Evolutionary conservation across 345 rosid genomes (phyloP).

Genomic region (Sonneratia alba): DNA sequence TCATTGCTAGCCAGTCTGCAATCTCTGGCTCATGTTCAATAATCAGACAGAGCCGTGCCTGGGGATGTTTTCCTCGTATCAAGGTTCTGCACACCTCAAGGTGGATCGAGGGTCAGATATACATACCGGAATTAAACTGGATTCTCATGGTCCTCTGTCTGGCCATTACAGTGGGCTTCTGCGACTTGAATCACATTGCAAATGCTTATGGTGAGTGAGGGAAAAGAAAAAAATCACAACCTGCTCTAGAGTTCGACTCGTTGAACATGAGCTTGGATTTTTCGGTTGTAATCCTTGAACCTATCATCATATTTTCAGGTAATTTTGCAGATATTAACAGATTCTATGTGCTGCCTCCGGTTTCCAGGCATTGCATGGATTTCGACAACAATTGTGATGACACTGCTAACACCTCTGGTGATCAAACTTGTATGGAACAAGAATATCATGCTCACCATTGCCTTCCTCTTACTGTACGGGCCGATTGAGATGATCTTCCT

Average conservation of each 20-base stretch:
- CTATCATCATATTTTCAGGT: no score
- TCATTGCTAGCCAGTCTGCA: slow-evolving; percentile 80
- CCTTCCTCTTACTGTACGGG: slow-evolving; percentile 55
- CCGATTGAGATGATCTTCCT: slow-evolving; percentile 58
- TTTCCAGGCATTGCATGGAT: slow-evolving; percentile 74
- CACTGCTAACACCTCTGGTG: slow-evolving; percentile 62
- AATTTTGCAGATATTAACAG: no score
- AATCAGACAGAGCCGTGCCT: slow-evolving; percentile 71
- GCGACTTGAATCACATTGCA: slow-evolving; percentile 50
- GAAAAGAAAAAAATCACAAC: no score
- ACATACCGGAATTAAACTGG: slow-evolving; percentile 97
- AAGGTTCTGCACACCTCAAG: slow-evolving; percentile 79
- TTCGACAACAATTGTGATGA: slow-evolving; percentile 50
- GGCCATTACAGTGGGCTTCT: slow-evolving; percentile 53
- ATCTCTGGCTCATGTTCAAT: slow-evolving; percentile 68
- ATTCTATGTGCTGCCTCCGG: slow-evolving; percentile 8
- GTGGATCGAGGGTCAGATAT: slow-evolving; percentile 76
- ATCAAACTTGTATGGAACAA: slow-evolving; percentile 65
- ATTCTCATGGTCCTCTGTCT: slow-evolving; percentile 77
- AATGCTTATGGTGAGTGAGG: slow-evolving; percentile 70
- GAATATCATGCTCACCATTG: slow-evolving; percentile 35
- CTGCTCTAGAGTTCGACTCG: not conserved
- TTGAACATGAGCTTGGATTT: not conserved
- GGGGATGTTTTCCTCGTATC: slow-evolving; percentile 92
- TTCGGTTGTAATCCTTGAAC: no score